A percentile compares a stretch with the other conserved stretches of the same genome.
Evolutionary conservation across 257 asterid species (phyloP).

Genomic region (Primulina eburnea): DNA sequence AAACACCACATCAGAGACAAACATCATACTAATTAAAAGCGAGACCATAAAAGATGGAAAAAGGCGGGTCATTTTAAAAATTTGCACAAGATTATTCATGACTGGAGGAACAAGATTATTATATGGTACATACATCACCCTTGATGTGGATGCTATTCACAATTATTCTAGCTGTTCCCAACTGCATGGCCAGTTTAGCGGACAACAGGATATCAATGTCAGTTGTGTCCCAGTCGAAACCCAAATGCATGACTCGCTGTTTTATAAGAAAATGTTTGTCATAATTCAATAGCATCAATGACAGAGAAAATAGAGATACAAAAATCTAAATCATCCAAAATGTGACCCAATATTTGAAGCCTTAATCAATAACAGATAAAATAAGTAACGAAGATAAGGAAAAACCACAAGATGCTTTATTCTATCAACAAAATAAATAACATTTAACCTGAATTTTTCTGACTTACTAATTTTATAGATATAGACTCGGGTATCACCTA

Average conservation of each 20-base stretch:
- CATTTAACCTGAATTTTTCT: not conserved
- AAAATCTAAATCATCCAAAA: not conserved
- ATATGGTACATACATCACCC: slow-evolving; percentile 79
- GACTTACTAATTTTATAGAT: not conserved
- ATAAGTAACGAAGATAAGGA: not conserved
- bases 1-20: slow-evolving; percentile 4
- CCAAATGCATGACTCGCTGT: slow-evolving; percentile 68
- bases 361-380: not conserved
- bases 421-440: too few species aligned
- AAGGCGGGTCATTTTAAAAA: not conserved
- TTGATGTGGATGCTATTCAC: slow-evolving; percentile 88
- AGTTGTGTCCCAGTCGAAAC: slow-evolving; percentile 92
- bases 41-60: not conserved
- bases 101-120: slow-evolving; percentile 4
- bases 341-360: not conserved
- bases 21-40: not conserved
- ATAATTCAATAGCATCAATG: not conserved
- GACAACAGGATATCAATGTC: slow-evolving; percentile 72
- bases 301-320: not conserved
- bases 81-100: not conserved
- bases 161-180: slow-evolving; percentile 92
- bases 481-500: not conserved
- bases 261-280: slow-evolving; percentile 31
- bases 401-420: not conserved
- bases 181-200: slow-evolving; percentile 84